These are phyloP conservation scores for Pythium aphanidermatum DNA, from an alignment of 352 stramenopile genomes.

Conservation along the genomic window DNA sequence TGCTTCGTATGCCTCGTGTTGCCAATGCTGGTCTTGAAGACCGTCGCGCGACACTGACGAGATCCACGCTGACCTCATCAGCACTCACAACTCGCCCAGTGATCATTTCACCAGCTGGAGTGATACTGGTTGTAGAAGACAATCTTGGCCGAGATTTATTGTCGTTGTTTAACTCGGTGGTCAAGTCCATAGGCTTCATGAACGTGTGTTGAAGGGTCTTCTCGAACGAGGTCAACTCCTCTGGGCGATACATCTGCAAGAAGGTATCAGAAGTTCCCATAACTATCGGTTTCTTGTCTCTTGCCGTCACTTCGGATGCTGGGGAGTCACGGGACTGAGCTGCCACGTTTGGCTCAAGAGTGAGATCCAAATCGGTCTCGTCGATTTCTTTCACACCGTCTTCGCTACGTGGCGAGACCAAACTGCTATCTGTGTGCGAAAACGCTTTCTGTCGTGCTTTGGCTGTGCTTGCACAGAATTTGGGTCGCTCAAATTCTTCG, in stretches of 20 bases:
- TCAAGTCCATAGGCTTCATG: slow-evolving; percentile 79
- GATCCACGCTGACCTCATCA: slow-evolving; percentile 43
- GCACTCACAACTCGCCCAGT: slow-evolving; percentile 20
- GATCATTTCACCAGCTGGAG: slow-evolving; percentile 2
- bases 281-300: no score
- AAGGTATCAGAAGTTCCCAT: slow-evolving; percentile 64
- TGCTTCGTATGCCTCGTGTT: slow-evolving; percentile 47
- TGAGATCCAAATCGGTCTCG: neutral
- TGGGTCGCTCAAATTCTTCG: slow-evolving; percentile 52
- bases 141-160: slow-evolving; percentile 27
- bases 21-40: slow-evolving; percentile 21
- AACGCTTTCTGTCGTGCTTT: neutral
- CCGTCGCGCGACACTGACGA: slow-evolving; percentile 15
- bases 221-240: slow-evolving; percentile 82
- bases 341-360: neutral
- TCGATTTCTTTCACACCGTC: neutral
- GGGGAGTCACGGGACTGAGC: slow-evolving; percentile 6
- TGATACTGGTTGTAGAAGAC: slow-evolving; percentile 34
- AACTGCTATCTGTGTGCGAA: no score
- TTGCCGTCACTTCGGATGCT: no score
- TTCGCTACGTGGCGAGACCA: no score
- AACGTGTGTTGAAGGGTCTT: slow-evolving; percentile 85
- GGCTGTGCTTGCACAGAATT: neutral
- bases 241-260: slow-evolving; percentile 78
- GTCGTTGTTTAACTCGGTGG: slow-evolving; percentile 46